A percentile compares a stretch with the other conserved stretches of the same genome.
Evolutionary conservation across 1,139 yeast species (phyloP).

Genomic region (Torulaspora globosa): DNA sequence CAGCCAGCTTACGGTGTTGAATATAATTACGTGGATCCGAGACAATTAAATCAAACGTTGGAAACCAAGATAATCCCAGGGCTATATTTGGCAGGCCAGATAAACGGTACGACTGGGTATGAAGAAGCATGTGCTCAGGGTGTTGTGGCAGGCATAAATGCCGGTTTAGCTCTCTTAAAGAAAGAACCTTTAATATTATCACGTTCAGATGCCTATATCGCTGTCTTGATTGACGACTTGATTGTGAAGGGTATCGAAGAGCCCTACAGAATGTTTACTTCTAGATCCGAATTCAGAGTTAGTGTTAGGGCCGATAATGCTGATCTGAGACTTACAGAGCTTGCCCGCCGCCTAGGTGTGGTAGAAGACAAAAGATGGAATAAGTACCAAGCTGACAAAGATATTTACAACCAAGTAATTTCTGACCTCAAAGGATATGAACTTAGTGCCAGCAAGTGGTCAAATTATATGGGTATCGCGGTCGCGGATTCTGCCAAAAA

Average conservation of each 20-base stretch:
- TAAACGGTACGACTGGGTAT: constrained; percentile 97
- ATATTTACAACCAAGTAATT: constrained; percentile 45
- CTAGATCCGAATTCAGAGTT: constrained; percentile 88
- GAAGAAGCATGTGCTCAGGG: constrained; percentile 99
- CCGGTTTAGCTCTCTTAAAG: constrained; percentile 44
- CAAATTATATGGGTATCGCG: constrained; percentile 36
- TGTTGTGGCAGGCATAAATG: constrained; percentile 90
- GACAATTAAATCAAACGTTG: constrained; percentile 71
- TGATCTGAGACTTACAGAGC: constrained; percentile 70
- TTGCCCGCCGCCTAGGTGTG: constrained; percentile 65
- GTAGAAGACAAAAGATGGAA: constrained; percentile 59
- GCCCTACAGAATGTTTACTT: constrained; percentile 97
- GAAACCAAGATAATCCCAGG: constrained; percentile 82
- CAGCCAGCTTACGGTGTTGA: constrained; percentile 99
- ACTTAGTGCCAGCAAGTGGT: constrained; percentile 63
- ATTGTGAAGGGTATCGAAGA: constrained; percentile 95
- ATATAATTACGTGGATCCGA: constrained; percentile 92
- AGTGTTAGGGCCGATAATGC: constrained; percentile 93
- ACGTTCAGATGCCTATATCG: constrained; percentile 84
- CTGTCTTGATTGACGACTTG: constrained; percentile 89
- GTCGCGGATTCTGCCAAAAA: constrained; percentile 46
- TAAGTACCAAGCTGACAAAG: constrained; percentile 45
- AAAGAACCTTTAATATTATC: constrained; percentile 50
- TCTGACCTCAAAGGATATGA: constrained; percentile 45
- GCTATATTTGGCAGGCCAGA: constrained; percentile 89